These are phyloP conservation scores for Quercus agrifolia DNA, from an alignment of 306 rosid genomes.

Conservation along the genomic window DNA sequence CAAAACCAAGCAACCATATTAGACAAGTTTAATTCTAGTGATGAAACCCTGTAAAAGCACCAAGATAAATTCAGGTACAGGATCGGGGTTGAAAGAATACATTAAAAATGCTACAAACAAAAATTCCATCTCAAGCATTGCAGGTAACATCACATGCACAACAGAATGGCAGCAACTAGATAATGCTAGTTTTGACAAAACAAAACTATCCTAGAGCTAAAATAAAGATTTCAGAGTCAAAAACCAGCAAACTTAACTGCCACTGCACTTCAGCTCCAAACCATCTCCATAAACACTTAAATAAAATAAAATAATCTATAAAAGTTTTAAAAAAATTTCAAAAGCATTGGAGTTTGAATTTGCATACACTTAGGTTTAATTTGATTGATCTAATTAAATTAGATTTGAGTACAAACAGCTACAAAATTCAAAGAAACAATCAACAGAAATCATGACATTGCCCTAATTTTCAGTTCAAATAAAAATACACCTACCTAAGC, in stretches of 20 bases:
- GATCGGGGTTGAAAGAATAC: slow-evolving; percentile 15
- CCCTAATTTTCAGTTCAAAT: neutral
- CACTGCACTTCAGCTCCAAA: slow-evolving; percentile 71
- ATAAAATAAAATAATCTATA: too few species aligned
- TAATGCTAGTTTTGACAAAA: slow-evolving; percentile 33
- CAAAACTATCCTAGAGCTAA: slow-evolving; percentile 42
- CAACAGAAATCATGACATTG: neutral
- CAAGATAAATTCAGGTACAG: slow-evolving; percentile 8
- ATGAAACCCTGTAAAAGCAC: neutral
- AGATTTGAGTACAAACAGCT: neutral
- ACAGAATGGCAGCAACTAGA: slow-evolving; percentile 30
- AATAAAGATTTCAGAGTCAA: slow-evolving; percentile 46
- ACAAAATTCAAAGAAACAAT: neutral
- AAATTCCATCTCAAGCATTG: slow-evolving; percentile 29
- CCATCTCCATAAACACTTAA: slow-evolving; percentile 36
- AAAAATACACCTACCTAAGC: slow-evolving; percentile 26
- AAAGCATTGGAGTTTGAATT: too few species aligned
- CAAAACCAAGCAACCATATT: slow-evolving; percentile 7
- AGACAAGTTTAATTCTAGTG: neutral
- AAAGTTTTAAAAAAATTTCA: too few species aligned
- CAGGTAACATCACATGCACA: slow-evolving; percentile 41
- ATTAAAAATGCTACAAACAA: slow-evolving; percentile 28
- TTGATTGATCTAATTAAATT: neutral
- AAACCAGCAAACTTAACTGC: slow-evolving; percentile 97
- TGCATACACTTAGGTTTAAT: too few species aligned